These are phyloP conservation scores for Neofusicoccum sp. DNA, from an alignment of 2,329 filamentous ascomycete genomes.

Conservation along the genomic window DNA sequence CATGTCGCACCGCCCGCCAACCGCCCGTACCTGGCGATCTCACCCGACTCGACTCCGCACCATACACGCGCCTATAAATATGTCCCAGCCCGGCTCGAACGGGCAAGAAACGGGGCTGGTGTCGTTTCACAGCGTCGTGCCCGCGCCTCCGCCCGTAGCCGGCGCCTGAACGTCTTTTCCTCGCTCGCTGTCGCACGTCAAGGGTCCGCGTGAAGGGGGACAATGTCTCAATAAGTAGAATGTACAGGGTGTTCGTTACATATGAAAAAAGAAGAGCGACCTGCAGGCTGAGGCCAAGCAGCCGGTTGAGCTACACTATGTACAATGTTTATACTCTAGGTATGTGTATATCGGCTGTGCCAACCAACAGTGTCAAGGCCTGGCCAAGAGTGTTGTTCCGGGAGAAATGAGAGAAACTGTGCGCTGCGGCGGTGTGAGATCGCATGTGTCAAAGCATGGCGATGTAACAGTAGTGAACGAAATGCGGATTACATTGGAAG, in stretches of 20 bases:
- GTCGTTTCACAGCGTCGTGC: neutral
- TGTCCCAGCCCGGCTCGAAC: neutral
- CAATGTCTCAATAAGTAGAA: neutral
- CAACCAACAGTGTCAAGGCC: neutral
- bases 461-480: constrained; percentile 3
- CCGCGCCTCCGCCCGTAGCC: neutral
- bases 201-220: neutral
- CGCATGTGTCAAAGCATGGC: constrained; percentile 11
- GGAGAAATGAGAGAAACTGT: neutral
- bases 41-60: neutral
- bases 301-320: constrained; percentile 8
- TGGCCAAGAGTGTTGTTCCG: neutral
- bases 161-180: neutral
- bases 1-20: neutral
- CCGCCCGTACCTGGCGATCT: constrained; percentile 11
- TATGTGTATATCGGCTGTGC: neutral
- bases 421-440: constrained; percentile 6
- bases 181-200: neutral
- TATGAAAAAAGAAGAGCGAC: neutral
- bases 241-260: constrained; percentile 6
- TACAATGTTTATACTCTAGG: neutral
- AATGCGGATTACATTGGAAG: constrained; percentile 14
- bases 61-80: constrained; percentile 12
- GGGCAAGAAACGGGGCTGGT: constrained; percentile 6
- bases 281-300: constrained; percentile 1